These are phyloP conservation scores for Artemisia argyi DNA, from an alignment of 129 eudicot genomes.

Conservation along the genomic window DNA sequence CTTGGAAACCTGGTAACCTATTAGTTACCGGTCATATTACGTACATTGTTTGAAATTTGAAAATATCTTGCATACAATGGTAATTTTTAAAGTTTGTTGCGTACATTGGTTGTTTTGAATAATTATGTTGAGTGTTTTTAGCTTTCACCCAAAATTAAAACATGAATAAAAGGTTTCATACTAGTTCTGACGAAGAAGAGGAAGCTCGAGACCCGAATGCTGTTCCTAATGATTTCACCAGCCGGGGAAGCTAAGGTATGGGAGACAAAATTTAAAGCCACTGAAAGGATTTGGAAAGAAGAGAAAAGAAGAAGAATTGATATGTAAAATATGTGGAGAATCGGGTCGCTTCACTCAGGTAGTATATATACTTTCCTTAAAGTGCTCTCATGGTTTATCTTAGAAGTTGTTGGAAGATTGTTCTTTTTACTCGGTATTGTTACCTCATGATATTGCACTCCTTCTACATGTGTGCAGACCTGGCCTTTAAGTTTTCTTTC, in stretches of 20 bases:
- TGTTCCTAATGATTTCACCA: slow-evolving; percentile 91
- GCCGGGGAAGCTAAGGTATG: slow-evolving; percentile 94
- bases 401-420: not conserved
- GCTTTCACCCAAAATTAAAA: no score
- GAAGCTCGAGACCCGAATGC: slow-evolving; percentile 84
- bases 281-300: slow-evolving; percentile 98
- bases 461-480: no score
- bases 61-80: no score
- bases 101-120: no score
- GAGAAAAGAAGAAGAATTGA: slow-evolving; percentile 96
- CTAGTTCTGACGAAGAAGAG: slow-evolving; percentile 86
- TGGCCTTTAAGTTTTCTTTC: no score
- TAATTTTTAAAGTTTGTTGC: no score
- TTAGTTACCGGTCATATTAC: no score
- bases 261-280: slow-evolving; percentile 99
- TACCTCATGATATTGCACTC: no score
- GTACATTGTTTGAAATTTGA: no score
- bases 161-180: slow-evolving; percentile 58
- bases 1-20: no score
- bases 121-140: no score
- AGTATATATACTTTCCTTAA: slow-evolving; percentile 1
- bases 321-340: slow-evolving; percentile 96
- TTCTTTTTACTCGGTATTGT: not conserved
- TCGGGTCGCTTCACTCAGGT: slow-evolving; percentile 97
- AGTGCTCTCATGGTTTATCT: no score